These are phyloP conservation scores for Schwanniomyces occidentalis DNA, from an alignment of 805 yeast species.

Conservation along the genomic window DNA sequence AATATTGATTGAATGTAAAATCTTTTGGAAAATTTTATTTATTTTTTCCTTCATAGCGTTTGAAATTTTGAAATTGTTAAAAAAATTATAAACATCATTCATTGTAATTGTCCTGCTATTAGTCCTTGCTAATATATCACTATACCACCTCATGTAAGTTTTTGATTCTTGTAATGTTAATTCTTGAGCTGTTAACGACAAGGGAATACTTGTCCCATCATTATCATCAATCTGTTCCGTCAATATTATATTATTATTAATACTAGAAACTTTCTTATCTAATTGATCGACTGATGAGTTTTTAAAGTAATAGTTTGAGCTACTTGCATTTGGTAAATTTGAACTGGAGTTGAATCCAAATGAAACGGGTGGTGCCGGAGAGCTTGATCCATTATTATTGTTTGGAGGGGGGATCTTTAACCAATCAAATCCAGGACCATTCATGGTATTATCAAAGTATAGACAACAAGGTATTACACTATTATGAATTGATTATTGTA, in stretches of 20 bases:
- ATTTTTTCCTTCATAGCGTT: slow-evolving; percentile 52
- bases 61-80: slow-evolving; percentile 72
- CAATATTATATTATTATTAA: background rate
- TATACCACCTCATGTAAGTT: slow-evolving; percentile 92
- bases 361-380: slow-evolving; percentile 15
- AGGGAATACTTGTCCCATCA: slow-evolving; percentile 49
- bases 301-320: slow-evolving; percentile 3
- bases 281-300: slow-evolving; percentile 15
- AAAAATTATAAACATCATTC: slow-evolving; percentile 75
- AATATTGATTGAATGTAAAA: slow-evolving; percentile 64
- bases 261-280: background rate
- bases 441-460: no score
- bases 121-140: slow-evolving; percentile 74
- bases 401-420: slow-evolving; percentile 34
- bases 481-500: no score
- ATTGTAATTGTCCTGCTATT: slow-evolving; percentile 65
- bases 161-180: slow-evolving; percentile 75
- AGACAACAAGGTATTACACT: no score
- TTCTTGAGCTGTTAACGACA: slow-evolving; percentile 65
- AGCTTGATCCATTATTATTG: slow-evolving; percentile 8
- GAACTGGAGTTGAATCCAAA: slow-evolving; percentile 11
- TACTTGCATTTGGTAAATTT: slow-evolving; percentile 6
- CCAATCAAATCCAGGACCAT: slow-evolving; percentile 53
- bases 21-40: slow-evolving; percentile 49
- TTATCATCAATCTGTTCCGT: background rate